Base-by-base conservation (phyloP, 352 stramenopile species). In the Halophytophthora batemanensis region DNA sequence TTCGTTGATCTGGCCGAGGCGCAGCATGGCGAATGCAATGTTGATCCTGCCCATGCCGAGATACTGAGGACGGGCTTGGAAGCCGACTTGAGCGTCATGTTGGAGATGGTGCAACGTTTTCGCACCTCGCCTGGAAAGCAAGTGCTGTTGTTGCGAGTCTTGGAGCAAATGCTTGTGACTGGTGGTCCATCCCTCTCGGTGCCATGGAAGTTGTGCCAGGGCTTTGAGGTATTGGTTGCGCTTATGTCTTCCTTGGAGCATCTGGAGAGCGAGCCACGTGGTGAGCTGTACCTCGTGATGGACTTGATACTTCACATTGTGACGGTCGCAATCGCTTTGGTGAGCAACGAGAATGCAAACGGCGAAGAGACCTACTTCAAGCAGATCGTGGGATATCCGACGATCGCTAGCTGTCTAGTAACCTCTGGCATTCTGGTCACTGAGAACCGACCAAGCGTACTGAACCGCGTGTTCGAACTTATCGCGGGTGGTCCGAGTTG, bases 381-480 rank as follows among this genome's bases (percentile, higher is more conserved):
- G 31, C 50, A 42, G 3, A 70, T 79, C 28, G 25, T 70, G 13
- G 71, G 74, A 0, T 88, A 80, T 37, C 52, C 60, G 8, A 73
- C 77, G 0, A 50, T 90, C 17, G 64, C 80, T 18, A 87, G 64
- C 19, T 90, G 77, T 36, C 63, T 90, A 23, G 21, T 66, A 5
- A 85, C 64, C 21, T 88, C 70, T 2, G 68, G 74, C 11, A 65
- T 78, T 18, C 60, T 90, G 28, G 34, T 61, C 22, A 79, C 70
- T 0, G 28, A 66, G 1, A 58, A 68, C 22, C 55, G 74, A 34
- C 36, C 60, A 36, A 52, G 39, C 3, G 46, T 84, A 21, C 28
- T 92, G 22, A 71, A 75, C 49, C 67, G 73, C 18, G 38, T 90
- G 10, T 85, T 86, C 23, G 65, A 82, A 28, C 38, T 92, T 17